Conservation (phyloP, 495 filamentous ascomycete species). For the Penicillium maclennaniae region DNA sequence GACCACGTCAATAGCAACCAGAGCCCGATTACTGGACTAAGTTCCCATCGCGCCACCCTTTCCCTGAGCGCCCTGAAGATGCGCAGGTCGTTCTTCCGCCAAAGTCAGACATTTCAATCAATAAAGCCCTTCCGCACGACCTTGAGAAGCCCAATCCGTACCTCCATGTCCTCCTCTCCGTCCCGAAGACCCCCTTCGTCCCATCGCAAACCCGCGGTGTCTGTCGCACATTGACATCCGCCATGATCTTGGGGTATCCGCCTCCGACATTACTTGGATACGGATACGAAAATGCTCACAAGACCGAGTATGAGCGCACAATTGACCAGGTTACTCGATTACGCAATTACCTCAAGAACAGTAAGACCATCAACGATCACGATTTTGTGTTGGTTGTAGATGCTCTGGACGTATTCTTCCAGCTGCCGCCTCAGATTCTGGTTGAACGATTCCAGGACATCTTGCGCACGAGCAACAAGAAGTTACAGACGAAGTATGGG, state of each 20-base stretch:
- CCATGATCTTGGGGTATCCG: conserved; percentile 60
- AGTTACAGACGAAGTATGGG: conserved; percentile 47
- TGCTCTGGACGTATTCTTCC: conserved; percentile 56
- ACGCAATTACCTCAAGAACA: conserved; percentile 50
- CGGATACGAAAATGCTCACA: conserved; percentile 25
- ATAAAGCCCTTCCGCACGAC: conserved; percentile 31
- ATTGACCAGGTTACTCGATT: conserved; percentile 48
- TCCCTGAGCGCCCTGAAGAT: conserved; percentile 34
- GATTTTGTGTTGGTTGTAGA: conserved; percentile 61
- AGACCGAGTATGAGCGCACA: conserved; percentile 32
- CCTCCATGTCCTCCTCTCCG: conserved; percentile 61
- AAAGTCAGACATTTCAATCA: conserved; percentile 15
- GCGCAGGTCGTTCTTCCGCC: conserved; percentile 27
- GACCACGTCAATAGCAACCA: conserved; percentile 12
- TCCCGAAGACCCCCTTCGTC: conserved; percentile 37
- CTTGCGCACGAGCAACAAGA: conserved; percentile 45
- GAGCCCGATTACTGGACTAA: conserved; percentile 35
- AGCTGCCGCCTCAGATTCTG: conserved; percentile 56
- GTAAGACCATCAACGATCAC: conserved; percentile 46
- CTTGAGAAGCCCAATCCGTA: conserved; percentile 46
- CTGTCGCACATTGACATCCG: conserved; percentile 58
- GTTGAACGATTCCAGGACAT: conserved; percentile 53
- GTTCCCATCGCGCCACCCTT: conserved; percentile 36
- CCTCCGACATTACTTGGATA: conserved; percentile 54
- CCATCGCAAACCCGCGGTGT: conserved; percentile 35